phyloP scores from a whole-genome alignment of 192 early-diverging fungal species.

The Podila horticola region DNA sequence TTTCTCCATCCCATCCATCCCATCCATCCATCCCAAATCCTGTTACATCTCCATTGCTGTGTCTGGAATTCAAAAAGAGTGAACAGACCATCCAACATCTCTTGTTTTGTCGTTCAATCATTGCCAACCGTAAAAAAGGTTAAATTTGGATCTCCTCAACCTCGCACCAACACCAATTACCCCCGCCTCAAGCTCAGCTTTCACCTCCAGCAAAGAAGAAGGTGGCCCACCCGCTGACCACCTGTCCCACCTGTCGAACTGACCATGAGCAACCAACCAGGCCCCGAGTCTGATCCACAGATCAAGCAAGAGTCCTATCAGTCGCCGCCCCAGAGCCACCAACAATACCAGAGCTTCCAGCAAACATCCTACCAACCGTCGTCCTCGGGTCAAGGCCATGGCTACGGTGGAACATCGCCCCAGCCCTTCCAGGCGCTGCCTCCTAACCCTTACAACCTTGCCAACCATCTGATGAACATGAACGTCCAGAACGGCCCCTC shows the following conservation, averaged over 20 bases:
- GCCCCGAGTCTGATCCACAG: background rate
- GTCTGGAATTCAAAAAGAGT: slow-evolving; percentile 1
- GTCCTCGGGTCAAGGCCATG: background rate
- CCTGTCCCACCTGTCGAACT: background rate
- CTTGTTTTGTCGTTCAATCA: background rate
- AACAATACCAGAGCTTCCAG: background rate
- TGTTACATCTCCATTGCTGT: background rate
- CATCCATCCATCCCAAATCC: slow-evolving; percentile 14
- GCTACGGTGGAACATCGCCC: slow-evolving; percentile 16
- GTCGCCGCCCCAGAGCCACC: background rate
- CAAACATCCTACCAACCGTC: background rate
- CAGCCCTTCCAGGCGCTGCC: slow-evolving; percentile 33
- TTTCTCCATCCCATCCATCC: background rate
- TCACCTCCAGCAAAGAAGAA: background rate
- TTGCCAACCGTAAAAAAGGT: slow-evolving; percentile 1
- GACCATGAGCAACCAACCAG: slow-evolving; percentile 30
- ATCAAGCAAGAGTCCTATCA: slow-evolving; percentile 1
- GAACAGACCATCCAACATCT: background rate
- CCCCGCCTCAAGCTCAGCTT: slow-evolving; percentile 2
- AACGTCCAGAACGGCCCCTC: slow-evolving; percentile 29
- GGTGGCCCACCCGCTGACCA: background rate
- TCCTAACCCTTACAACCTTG: slow-evolving; percentile 35
- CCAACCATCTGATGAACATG: slow-evolving; percentile 39
- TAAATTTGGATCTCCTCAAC: slow-evolving; percentile 7
- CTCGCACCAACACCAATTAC: background rate